Evolutionary conservation across 371 early-diverging fungal genomes (phyloP), one percentile per base, ranked within the genome.

Genomic region (Actinomucor elegans): DNA sequence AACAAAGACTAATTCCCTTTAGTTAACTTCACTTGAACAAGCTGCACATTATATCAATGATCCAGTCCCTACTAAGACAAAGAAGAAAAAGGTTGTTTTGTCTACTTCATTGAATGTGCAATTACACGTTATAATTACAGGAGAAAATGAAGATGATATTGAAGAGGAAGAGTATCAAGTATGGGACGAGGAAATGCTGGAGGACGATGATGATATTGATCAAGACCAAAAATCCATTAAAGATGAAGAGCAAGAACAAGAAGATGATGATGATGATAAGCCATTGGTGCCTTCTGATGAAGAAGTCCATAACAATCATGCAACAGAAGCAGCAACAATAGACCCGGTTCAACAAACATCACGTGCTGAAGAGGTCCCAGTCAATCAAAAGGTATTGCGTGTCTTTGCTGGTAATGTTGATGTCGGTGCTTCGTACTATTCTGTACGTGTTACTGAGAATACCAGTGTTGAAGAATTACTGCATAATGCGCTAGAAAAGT

Each of bases 401-500:
- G 75, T 80, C 3, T 77, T 70, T 56, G 78, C 81, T 12, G 81
- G 81, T 21, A 80, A 80, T 52, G 59, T 80, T 4, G 75, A 72
- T 44, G 70, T 80, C 28, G 77, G 78, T 26, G 62, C 78, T 4
- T 72, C 75, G 29, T 80, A 75, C 55, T 74, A 80, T 50, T 78
- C 81, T 0, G 72, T 80, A n/a, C 68, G 76, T 14, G 67, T 80
- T 4, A 66, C 64, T 3, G 64, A 74, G 34, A 27, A 55, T 0
- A 80, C 75, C 0, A 70, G 67, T 42, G 69, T 75, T 1, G 67
- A 70, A 7, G 77, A 80, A 17, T 61, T 78, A 4, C 55, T 78
- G 6, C 57, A 64, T 9, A 69, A 69, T 24, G 73, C 81, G 0
- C 64, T 80, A 11, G 60, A 74, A 44, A 72, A 75, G 40, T 80